Base-by-base conservation (phyloP, 2,329 filamentous ascomycete genomes). In the Clonostachys chloroleuca region DNA sequence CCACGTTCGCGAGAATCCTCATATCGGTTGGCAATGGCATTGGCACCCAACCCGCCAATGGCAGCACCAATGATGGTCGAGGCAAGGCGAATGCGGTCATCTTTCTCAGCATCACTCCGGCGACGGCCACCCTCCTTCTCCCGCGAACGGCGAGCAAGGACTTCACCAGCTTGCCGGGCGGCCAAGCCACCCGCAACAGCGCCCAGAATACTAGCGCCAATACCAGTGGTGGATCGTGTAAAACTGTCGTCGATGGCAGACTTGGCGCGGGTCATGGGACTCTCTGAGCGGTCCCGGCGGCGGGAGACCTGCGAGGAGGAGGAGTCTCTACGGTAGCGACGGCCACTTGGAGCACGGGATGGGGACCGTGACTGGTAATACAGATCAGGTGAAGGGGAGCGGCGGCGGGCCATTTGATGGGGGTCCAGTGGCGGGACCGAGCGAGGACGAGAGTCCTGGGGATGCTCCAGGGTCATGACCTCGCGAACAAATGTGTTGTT, bases 181-280 rank as follows among this genome's bases (percentile, higher is more conserved):
- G 75, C 75, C 10, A 78, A 59, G 4, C 77, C 78, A 35, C 78
- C 78, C 2, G 80, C 70, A 2, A 80, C 65, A 18, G 78, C 77
- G 14, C 78, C 78, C 4, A 81, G 58, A 9, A 81, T 66, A 20
- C 75, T 72, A 8, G 72, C 70, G 37, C 76, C 75, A 3, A 81
- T 60, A 5, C 77, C 77, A 1, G 73, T 64, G 3, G 64, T 64
- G 5, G 74, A 74, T 45, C 70, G 66, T 36, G 71, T 72, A 53
- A 81, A 80, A 42, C 69, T 72, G 49, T 69, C 63, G 41, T 73
- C 63, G 40, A 77, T 59, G 12, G 66, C 66, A 34, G 66, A 51
- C 34, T 68, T 67, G 6, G 71, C 69, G 51, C 70, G 69, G 42
- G 59, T 58, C 5, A 72, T 47, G 7, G 74, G 69, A 35, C 63